Conservation (phyloP, 345 rosid species). For the Psidium guajava region DNA sequence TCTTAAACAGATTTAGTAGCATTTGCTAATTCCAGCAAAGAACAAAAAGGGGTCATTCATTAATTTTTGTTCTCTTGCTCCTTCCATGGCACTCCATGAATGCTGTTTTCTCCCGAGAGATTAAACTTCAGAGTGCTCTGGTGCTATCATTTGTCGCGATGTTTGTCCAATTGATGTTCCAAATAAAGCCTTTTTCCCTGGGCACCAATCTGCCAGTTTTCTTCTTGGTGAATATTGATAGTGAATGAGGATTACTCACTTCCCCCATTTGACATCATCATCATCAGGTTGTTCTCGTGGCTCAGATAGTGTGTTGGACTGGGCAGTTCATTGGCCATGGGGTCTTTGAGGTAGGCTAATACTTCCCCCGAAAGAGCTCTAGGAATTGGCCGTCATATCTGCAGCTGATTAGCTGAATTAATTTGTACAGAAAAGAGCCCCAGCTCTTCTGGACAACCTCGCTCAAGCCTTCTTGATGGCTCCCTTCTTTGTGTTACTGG, state of each 20-base stretch:
- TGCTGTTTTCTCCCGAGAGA: not conserved
- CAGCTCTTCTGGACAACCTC: conserved; percentile 51
- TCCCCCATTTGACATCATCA: not conserved
- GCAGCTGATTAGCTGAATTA: not conserved
- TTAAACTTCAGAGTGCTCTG: not conserved
- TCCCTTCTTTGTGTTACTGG: conserved; percentile 54
- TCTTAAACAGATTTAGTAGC: not conserved
- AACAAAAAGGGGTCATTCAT: not conserved
- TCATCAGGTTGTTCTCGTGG: conserved; percentile 29
- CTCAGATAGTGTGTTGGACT: conserved; percentile 53
- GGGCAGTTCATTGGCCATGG: conserved; percentile 62
- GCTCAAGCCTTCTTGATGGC: conserved; percentile 54
- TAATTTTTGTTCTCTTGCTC: not conserved
- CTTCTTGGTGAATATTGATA: not conserved
- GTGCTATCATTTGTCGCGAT: not conserved
- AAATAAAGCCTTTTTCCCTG: not conserved
- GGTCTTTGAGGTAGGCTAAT: conserved; percentile 36
- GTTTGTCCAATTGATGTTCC: not conserved
- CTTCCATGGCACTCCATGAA: not conserved
- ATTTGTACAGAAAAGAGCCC: conserved; percentile 46
- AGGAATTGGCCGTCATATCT: not conserved
- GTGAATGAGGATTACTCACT: not conserved
- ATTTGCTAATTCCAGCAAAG: not conserved
- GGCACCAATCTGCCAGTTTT: not conserved
- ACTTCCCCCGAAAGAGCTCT: not conserved